These are phyloP conservation scores for Psilocybe tampanensis DNA, from an alignment of 768 basidiomycete genomes.

Conservation along the genomic window DNA sequence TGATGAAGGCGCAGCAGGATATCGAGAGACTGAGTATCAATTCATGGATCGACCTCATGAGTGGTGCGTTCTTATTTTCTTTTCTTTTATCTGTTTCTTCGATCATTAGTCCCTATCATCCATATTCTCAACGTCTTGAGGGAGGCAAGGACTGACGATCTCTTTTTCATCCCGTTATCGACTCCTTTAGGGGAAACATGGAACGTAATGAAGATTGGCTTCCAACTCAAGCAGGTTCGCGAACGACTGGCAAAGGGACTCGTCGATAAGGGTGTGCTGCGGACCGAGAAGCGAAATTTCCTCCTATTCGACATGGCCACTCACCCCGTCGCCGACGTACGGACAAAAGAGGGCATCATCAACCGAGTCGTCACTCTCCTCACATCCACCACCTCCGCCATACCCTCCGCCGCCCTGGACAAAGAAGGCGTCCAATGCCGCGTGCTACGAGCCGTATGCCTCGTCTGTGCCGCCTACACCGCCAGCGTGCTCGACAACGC, in stretches of 20 bases:
- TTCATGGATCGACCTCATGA: slow-evolving; percentile 93
- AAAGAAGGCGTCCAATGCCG: slow-evolving; percentile 83
- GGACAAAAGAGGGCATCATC: slow-evolving; percentile 86
- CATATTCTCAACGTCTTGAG: too few species aligned
- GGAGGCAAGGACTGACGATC: too few species aligned
- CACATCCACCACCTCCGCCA: slow-evolving; percentile 78
- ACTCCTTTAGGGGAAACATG: slow-evolving; percentile 89
- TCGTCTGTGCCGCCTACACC: slow-evolving; percentile 91
- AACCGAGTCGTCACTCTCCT: slow-evolving; percentile 75
- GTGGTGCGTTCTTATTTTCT: slow-evolving; percentile 58
- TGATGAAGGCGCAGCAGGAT: slow-evolving; percentile 88
- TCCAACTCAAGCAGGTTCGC: slow-evolving; percentile 97
- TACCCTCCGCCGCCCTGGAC: slow-evolving; percentile 75
- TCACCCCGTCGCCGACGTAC: slow-evolving; percentile 93
- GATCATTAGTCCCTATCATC: too few species aligned
- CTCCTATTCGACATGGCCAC: slow-evolving; percentile 99
- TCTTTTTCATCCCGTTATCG: not conserved
- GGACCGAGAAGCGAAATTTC: slow-evolving; percentile 99
- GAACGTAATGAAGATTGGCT: slow-evolving; percentile 99
- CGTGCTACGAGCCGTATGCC: slow-evolving; percentile 75
- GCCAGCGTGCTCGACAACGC: slow-evolving; percentile 96
- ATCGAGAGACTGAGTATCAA: slow-evolving; percentile 79
- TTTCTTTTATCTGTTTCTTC: too few species aligned
- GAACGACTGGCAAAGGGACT: slow-evolving; percentile 97
- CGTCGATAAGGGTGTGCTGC: slow-evolving; percentile 98